These are phyloP conservation scores for Zopfochytrium polystomum DNA, from an alignment of 371 early-diverging fungal genomes.

Conservation along the genomic window DNA sequence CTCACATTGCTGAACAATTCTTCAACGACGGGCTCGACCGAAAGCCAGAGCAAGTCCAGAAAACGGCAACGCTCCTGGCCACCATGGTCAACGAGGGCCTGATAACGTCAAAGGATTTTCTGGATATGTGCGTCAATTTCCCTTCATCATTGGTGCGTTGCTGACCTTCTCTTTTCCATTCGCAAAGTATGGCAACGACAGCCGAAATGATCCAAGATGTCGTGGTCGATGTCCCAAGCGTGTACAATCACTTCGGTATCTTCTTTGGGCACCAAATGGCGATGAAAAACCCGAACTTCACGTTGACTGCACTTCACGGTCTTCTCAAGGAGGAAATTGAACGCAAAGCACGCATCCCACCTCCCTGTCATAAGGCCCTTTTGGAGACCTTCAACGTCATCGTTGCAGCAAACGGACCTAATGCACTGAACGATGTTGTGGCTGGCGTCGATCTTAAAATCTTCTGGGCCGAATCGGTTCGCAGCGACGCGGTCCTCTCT, in stretches of 20 bases:
- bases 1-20: conserved; percentile 35
- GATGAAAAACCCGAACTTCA: conserved; percentile 14
- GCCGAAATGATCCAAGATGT: conserved; percentile 72
- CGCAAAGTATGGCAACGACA: conserved; percentile 60
- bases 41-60: conserved; percentile 57
- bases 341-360: conserved; percentile 22
- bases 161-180: conserved; percentile 7
- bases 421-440: conserved; percentile 16
- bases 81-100: conserved; percentile 16
- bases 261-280: conserved; percentile 50
- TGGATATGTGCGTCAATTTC: conserved; percentile 42
- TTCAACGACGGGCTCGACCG: conserved; percentile 56
- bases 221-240: conserved; percentile 76
- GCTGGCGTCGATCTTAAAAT: conserved; percentile 20
- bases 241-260: conserved; percentile 62
- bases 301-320: conserved; percentile 11
- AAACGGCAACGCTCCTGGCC: conserved; percentile 37
- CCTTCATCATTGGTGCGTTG: conserved; percentile 21
- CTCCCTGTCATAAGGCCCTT: conserved; percentile 29
- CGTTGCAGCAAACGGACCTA: conserved; percentile 14
- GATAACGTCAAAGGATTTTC: conserved; percentile 25
- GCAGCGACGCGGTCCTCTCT: conserved; percentile 19
- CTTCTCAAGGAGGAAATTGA: conserved; percentile 22
- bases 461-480: conserved; percentile 33
- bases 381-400: conserved; percentile 25